Conservation (phyloP, 371 early-diverging fungal species). For the Zychaea mexicana region DNA sequence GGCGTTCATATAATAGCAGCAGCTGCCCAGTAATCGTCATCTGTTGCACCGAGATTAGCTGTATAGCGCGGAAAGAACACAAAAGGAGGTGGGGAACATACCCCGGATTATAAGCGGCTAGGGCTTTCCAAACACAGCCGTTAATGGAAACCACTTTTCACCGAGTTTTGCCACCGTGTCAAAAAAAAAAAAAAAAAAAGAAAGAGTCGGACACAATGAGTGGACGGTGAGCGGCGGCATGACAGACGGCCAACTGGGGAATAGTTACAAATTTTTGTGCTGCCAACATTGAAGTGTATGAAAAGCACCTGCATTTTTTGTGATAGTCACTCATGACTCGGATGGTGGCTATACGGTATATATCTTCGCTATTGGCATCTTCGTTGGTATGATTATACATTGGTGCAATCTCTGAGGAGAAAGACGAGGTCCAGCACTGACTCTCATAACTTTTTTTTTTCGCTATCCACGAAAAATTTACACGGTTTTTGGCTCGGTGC, state of each 20-base stretch:
- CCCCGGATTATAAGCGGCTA: not conserved
- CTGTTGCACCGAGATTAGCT: too few species aligned
- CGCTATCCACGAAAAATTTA: conserved; percentile 4
- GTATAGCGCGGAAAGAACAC: too few species aligned
- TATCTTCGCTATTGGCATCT: not conserved
- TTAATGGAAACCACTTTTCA: not conserved
- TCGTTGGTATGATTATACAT: not conserved
- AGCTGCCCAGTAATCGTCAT: too few species aligned
- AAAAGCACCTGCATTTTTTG: not conserved
- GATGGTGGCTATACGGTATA: not conserved
- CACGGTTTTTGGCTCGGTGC: not conserved
- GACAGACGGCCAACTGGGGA: conserved; percentile 57
- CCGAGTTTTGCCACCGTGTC: not conserved
- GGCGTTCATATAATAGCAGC: too few species aligned
- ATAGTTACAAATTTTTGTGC: conserved; percentile 31
- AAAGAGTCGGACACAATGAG: not conserved
- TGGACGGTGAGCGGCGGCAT: not conserved
- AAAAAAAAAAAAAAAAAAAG: not conserved
- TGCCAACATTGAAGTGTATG: not conserved
- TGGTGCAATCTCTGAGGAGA: not conserved
- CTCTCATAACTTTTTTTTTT: not conserved
- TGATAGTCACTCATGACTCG: not conserved
- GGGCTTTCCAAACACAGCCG: too few species aligned
- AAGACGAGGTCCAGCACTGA: not conserved
- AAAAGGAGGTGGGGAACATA: too few species aligned